phyloP scores from a whole-genome alignment of 2,329 filamentous ascomycete genomes.

The Teratosphaeria nubilosa region DNA sequence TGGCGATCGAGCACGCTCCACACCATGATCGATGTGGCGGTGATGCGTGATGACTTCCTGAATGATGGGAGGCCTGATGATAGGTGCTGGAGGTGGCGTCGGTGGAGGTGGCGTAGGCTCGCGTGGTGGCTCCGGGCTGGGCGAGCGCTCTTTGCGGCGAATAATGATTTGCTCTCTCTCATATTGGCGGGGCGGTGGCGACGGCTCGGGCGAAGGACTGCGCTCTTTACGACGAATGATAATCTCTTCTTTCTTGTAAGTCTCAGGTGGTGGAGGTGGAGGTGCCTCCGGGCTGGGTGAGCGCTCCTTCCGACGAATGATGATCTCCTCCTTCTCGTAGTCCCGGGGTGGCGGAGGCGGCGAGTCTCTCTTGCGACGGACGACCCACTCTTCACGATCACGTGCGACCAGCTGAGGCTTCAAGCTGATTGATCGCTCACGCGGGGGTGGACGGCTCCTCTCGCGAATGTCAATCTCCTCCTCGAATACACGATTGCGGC shows the following conservation, averaged over 20 bases:
- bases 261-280: slow-evolving; percentile 38
- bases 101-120: slow-evolving; percentile 36
- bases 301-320: slow-evolving; percentile 37
- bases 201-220: slow-evolving; percentile 21
- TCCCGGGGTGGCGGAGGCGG: slow-evolving; percentile 26
- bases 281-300: slow-evolving; percentile 24
- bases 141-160: slow-evolving; percentile 31
- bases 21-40: slow-evolving; percentile 70
- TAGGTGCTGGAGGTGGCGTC: slow-evolving; percentile 52
- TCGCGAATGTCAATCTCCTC: slow-evolving; percentile 25
- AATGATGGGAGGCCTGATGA: slow-evolving; percentile 70
- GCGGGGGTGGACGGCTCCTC: slow-evolving; percentile 21
- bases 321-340: slow-evolving; percentile 32
- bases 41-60: slow-evolving; percentile 86
- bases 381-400: slow-evolving; percentile 27
- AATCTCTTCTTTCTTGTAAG: slow-evolving; percentile 35
- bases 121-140: slow-evolving; percentile 36
- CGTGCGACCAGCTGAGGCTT: slow-evolving; percentile 26
- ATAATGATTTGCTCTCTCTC: slow-evolving; percentile 37
- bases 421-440: slow-evolving; percentile 18
- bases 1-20: slow-evolving; percentile 38
- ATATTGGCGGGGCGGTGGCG: slow-evolving; percentile 25
- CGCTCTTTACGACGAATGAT: slow-evolving; percentile 38
- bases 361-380: slow-evolving; percentile 26
- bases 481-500: slow-evolving; percentile 12